A percentile compares a stretch with the other conserved stretches of the same genome.
Conservation (phyloP, 305 asterid species). For the Fraxinus albicans region DNA sequence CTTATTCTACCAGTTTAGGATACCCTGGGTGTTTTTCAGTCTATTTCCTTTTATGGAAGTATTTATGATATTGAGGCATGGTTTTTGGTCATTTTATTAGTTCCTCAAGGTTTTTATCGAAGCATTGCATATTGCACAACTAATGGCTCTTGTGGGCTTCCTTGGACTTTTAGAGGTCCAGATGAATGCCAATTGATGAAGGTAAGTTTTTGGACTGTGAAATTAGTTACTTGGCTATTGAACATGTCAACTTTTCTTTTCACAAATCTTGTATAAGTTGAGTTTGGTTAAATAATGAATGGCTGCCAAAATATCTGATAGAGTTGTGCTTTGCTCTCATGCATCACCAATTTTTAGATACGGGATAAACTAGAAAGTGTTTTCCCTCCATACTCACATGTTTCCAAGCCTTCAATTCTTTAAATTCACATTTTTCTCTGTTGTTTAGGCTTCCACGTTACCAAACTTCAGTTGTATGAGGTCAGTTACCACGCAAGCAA, state of each 20-base stretch:
- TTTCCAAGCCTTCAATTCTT: slow-evolving; percentile 4
- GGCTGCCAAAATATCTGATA: not conserved
- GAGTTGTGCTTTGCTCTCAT: slow-evolving; percentile 12
- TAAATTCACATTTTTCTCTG: slow-evolving; percentile 20
- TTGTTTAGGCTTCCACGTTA: slow-evolving; percentile 40
- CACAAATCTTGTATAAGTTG: not conserved
- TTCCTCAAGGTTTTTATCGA: slow-evolving; percentile 22
- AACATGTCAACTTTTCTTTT: not conserved
- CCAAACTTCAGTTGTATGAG: slow-evolving; percentile 47
- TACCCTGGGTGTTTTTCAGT: not conserved
- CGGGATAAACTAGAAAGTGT: slow-evolving; percentile 15
- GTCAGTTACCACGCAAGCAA: slow-evolving; percentile 57
- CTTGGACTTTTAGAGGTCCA: slow-evolving; percentile 32
- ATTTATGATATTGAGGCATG: not conserved
- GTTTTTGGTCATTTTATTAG: slow-evolving; percentile 9
- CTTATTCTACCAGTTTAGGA: not conserved
- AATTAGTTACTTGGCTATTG: not conserved
- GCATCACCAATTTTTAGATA: slow-evolving; percentile 6
- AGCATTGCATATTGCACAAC: slow-evolving; percentile 22
- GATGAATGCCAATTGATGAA: slow-evolving; percentile 13
- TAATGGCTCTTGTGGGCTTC: slow-evolving; percentile 31
- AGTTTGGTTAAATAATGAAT: not conserved
- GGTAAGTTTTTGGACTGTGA: slow-evolving; percentile 26
- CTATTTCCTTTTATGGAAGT: not conserved
- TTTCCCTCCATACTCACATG: not conserved